Evolutionary conservation across 1,284 basidiomycete genomes (phyloP), one percentile per base, ranked within the genome.

Genomic region (Vanrija sp.): DNA sequence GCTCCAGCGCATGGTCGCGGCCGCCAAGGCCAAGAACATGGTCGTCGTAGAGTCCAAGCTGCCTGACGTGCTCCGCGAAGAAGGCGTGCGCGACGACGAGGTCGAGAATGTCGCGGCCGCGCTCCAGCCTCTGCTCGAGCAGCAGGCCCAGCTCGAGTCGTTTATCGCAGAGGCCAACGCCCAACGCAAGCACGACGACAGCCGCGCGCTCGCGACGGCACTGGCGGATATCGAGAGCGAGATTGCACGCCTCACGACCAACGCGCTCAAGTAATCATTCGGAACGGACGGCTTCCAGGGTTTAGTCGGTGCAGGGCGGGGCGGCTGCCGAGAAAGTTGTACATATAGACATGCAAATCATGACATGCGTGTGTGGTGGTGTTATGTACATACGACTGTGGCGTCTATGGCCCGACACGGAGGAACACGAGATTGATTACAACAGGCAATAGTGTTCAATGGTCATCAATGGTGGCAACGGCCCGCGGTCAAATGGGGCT

Each of bases 151-250:
- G 46, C 78, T 95, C 31, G 90, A 94, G 76, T 54, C 56, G 20
- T 74, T 71, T 35, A 73, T 76, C 22, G 84, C 86, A 61, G 88
- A 93, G 68, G 90, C 90, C 4, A 86, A 85, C 69, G 82, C 83
- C 1, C 85, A 85, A 64, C 79, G 91, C 42, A 94, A 94, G 75
- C 93, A 94, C 60, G 91, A 95, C 73, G 91, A 95, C 69, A 85
- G 85, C 18, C 85, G 85, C 74, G 87, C 85, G 4, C 77, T 95
- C 53, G 84, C 85, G 65, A 70, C 76, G 39, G 92, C 86, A 71
- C 72, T 94, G 45, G 79, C 75, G 44, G 91, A 94, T 75, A 89
- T 94, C 53, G 79, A 86, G 53, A 76, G 67, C 14, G 90, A 93
- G 77, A 92, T 94, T 57, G 84, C 84, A 59, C 83, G 81, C 63